These are phyloP conservation scores for Pugionium dolabratum DNA, from an alignment of 345 rosid genomes.

Conservation along the genomic window DNA sequence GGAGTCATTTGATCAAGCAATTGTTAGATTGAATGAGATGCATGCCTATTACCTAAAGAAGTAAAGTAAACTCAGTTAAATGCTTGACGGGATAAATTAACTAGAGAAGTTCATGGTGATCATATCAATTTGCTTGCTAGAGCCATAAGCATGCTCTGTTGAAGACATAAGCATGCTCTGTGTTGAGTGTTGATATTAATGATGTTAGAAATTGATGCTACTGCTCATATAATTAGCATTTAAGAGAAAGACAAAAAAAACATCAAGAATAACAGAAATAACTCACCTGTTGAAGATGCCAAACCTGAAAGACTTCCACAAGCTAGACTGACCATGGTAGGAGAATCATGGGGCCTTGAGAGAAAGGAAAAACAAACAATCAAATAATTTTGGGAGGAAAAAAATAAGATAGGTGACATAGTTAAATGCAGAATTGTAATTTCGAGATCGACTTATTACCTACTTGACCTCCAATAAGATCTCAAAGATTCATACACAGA, in stretches of 20 bases:
- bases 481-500: slow-evolving; percentile 85
- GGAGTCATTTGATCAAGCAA: neutral
- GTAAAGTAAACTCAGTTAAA: neutral
- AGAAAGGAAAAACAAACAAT: neutral
- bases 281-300: slow-evolving; percentile 94
- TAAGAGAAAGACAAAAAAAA: neutral
- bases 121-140: neutral
- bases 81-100: neutral
- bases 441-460: slow-evolving; percentile 45
- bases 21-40: neutral
- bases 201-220: slow-evolving; percentile 15
- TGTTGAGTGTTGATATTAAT: neutral
- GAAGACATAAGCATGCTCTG: slow-evolving; percentile 12
- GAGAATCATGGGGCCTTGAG: slow-evolving; percentile 77
- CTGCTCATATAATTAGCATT: neutral
- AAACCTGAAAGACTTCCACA: slow-evolving; percentile 98
- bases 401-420: neutral
- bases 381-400: neutral
- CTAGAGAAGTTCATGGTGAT: slow-evolving; percentile 6
- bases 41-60: neutral
- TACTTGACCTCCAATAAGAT: slow-evolving; percentile 70
- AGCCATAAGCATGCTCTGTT: too few relatives aligned
- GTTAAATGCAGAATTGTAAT: neutral
- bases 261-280: neutral
- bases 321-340: slow-evolving; percentile 67